Evolutionary conservation across 177 flowering plant species (phyloP).

Genomic region (Tripterygium wilfordii): DNA sequence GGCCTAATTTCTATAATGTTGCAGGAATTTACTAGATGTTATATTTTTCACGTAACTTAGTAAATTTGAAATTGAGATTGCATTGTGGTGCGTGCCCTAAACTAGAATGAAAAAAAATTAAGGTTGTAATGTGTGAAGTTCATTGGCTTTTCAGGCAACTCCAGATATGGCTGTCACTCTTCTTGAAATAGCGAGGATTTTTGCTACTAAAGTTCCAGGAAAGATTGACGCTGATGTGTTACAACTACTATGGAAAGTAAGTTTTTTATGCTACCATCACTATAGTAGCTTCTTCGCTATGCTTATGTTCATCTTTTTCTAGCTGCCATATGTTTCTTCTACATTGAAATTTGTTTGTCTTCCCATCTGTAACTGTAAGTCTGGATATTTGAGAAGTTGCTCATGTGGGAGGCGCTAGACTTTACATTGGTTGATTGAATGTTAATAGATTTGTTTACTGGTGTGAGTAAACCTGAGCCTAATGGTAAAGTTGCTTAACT

Average conservation of each 20-base stretch:
- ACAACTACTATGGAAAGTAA: slow-evolving; percentile 93
- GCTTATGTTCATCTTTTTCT: background rate
- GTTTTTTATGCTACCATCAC: slow-evolving; percentile 18
- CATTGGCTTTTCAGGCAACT: slow-evolving; percentile 61
- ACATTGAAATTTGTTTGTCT: background rate
- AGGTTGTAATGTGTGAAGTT: no score
- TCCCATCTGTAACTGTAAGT: background rate
- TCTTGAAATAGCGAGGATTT: slow-evolving; percentile 92
- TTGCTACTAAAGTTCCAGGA: slow-evolving; percentile 99
- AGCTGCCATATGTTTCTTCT: background rate
- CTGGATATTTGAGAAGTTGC: background rate
- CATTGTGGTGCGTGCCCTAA: no score
- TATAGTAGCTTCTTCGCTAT: background rate
- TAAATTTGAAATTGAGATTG: no score
- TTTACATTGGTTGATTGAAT: no score
- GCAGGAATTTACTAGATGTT: no score
- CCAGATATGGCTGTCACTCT: slow-evolving; percentile 99
- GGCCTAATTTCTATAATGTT: no score
- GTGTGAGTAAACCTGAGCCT: no score
- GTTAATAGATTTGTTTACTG: no score
- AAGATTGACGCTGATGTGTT: slow-evolving; percentile 98
- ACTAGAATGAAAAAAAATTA: no score
- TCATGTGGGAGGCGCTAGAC: no score
- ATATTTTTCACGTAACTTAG: no score
- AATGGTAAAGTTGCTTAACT: no score